Conservation (phyloP, 2,329 filamentous ascomycete species). For the Chaetomium sp. region DNA sequence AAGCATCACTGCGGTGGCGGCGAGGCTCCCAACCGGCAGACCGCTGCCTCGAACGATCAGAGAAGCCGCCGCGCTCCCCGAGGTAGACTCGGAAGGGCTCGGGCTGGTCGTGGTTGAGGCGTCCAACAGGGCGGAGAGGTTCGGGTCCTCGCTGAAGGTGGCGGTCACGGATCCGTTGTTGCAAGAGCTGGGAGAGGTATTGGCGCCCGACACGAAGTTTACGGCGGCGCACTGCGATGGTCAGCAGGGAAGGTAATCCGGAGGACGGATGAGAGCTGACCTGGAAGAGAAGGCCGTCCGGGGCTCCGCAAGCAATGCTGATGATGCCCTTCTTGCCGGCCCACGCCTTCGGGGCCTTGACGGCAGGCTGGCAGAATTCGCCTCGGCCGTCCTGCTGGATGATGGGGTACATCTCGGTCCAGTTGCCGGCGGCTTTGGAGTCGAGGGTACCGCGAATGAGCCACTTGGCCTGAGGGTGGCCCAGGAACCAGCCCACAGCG, state of each 20-base stretch:
- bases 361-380: conserved; percentile 53
- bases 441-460: conserved; percentile 61
- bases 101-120: conserved; percentile 1
- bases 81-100: conserved; percentile 8
- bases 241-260: background rate
- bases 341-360: conserved; percentile 54
- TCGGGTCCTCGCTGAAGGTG: conserved; percentile 37
- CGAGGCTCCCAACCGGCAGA: conserved; percentile 22
- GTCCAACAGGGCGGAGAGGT: background rate
- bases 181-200: conserved; percentile 38
- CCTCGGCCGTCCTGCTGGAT: conserved; percentile 58
- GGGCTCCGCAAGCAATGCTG: conserved; percentile 52
- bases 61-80: conserved; percentile 20
- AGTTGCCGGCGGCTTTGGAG: conserved; percentile 49
- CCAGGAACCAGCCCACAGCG: conserved; percentile 50
- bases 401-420: conserved; percentile 58
- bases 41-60: conserved; percentile 1
- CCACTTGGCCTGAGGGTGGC: conserved; percentile 57
- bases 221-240: conserved; percentile 54
- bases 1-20: conserved; percentile 22
- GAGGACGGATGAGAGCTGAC: conserved; percentile 40
- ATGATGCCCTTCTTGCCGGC: conserved; percentile 59
- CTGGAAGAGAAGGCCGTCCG: conserved; percentile 60
- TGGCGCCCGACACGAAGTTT: conserved; percentile 54
- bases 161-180: conserved; percentile 44